A percentile compares a stretch with the other conserved stretches of the same genome.
Conservation (phyloP, 2,329 filamentous ascomycete species). For the Fusarium foetens region DNA sequence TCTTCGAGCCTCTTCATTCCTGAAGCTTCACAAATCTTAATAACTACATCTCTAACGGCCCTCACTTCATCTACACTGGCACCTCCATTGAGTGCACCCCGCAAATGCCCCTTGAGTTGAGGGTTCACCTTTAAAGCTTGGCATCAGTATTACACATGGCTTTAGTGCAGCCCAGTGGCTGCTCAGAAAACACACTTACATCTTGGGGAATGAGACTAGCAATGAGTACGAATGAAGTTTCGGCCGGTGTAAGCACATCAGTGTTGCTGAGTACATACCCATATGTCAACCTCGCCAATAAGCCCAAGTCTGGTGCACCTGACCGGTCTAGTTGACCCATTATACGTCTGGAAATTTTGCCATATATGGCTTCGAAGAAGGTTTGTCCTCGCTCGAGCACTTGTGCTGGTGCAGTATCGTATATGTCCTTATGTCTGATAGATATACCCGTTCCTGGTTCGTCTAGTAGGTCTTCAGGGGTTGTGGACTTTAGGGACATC, state of each 20-base stretch:
- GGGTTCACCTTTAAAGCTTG: constrained; percentile 38
- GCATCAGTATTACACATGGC: background rate
- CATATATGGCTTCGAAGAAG: constrained; percentile 41
- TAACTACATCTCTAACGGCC: constrained; percentile 41
- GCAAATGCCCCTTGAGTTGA: constrained; percentile 42
- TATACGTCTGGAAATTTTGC: constrained; percentile 41
- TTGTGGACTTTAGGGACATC: constrained; percentile 36
- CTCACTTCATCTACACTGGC: constrained; percentile 42
- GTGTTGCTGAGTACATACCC: constrained; percentile 44
- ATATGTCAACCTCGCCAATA: constrained; percentile 41
- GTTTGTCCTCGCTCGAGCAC: constrained; percentile 35
- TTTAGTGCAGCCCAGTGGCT: background rate
- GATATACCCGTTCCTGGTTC: background rate
- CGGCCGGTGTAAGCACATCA: constrained; percentile 36
- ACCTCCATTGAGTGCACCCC: constrained; percentile 42
- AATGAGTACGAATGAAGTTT: constrained; percentile 44
- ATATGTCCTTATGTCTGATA: constrained; percentile 32
- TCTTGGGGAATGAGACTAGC: constrained; percentile 45
- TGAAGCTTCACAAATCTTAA: constrained; percentile 43
- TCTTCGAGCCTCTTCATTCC: constrained; percentile 37
- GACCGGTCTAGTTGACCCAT: constrained; percentile 44
- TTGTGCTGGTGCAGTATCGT: constrained; percentile 25
- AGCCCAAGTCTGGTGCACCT: constrained; percentile 39
- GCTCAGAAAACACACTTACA: constrained; percentile 20
- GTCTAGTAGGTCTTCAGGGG: constrained; percentile 40